Conservation (phyloP, 306 rosid species). For the Mimosa pudica region DNA sequence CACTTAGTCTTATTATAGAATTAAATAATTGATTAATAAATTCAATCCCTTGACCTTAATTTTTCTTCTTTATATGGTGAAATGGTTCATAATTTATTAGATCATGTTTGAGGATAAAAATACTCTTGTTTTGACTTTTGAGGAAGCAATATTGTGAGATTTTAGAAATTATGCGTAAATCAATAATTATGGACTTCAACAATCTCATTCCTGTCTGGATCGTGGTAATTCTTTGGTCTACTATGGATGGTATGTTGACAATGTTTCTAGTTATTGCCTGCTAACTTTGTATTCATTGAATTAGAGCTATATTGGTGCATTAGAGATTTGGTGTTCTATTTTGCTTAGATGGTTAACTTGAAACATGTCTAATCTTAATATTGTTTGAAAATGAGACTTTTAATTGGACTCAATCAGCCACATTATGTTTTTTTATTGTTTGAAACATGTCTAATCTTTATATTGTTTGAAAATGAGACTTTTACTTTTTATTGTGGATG, state of each 20-base stretch:
- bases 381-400: background rate
- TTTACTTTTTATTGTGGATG: background rate
- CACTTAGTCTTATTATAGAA: background rate
- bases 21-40: background rate
- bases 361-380: slow-evolving; percentile 21
- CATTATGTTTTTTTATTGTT: background rate
- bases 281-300: background rate
- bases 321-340: background rate
- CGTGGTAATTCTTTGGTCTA: background rate
- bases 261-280: background rate
- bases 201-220: background rate
- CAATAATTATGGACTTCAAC: background rate
- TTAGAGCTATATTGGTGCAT: background rate
- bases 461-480: too few relatives aligned
- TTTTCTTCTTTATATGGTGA: background rate
- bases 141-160: background rate
- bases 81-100: background rate
- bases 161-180: background rate
- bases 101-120: background rate
- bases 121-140: background rate
- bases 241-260: background rate
- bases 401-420: background rate
- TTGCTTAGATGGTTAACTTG: background rate
- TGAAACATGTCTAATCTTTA: too few relatives aligned
- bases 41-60: background rate